A percentile compares a stretch with the other conserved stretches of the same genome.
These are phyloP conservation scores for Glycine latifolia DNA, from an alignment of 306 rosid genomes.

Conservation along the genomic window DNA sequence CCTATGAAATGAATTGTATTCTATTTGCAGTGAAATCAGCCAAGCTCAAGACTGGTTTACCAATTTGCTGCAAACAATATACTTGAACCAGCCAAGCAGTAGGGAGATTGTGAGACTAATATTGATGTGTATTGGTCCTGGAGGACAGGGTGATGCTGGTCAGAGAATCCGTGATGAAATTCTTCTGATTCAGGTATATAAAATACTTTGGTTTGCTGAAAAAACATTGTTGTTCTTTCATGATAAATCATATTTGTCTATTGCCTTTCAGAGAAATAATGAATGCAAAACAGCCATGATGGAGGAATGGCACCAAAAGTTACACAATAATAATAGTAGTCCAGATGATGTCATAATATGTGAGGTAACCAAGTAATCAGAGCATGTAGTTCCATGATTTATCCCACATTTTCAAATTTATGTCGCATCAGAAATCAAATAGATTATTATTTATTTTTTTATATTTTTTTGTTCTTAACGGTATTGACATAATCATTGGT, in stretches of 20 bases:
- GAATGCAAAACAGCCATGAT: constrained; percentile 1
- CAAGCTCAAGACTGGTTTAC: constrained; percentile 16
- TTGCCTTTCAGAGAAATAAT: constrained; percentile 21
- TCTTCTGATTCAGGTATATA: constrained; percentile 3
- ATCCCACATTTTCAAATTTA: not conserved
- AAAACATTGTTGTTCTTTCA: not conserved
- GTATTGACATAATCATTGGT: no score
- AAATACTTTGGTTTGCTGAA: not conserved
- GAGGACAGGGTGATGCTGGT: no score
- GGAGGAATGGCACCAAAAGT: constrained; percentile 21
- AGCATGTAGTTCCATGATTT: not conserved
- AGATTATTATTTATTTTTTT: no score
- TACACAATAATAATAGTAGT: constrained; percentile 6
- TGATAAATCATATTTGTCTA: not conserved
- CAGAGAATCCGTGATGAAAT: constrained; percentile 13
- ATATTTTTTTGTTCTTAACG: not conserved
- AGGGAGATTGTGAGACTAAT: constrained; percentile 20
- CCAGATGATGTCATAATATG: constrained; percentile 11
- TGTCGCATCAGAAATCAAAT: not conserved
- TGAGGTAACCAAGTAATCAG: not conserved
- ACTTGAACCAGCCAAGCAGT: constrained; percentile 1
- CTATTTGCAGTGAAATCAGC: constrained; percentile 6
- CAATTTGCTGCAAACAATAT: not conserved
- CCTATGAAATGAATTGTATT: not conserved
- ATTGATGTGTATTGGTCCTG: constrained; percentile 16